Conservation (phyloP, 768 basidiomycete species). For the Termitomyces sp. region DNA sequence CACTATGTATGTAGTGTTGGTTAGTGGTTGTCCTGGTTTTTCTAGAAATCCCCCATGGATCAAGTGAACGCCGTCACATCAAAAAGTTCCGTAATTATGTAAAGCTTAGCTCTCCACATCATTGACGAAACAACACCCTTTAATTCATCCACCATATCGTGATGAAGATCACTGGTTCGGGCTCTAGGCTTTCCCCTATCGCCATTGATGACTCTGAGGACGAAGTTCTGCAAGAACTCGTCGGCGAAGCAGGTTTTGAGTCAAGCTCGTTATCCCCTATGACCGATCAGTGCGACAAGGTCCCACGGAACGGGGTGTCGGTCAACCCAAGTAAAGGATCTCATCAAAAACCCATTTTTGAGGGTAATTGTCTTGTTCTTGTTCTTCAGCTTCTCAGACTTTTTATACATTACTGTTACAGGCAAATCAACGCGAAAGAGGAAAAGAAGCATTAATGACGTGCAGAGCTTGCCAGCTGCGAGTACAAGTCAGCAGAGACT, state of each 20-base stretch:
- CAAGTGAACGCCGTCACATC: neutral
- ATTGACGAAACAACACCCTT: neutral
- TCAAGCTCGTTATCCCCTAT: neutral
- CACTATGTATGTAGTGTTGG: neutral
- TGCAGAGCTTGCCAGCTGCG: neutral
- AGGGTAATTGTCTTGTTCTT: conserved; percentile 2
- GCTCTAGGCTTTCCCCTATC: conserved; percentile 30
- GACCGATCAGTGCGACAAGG: conserved; percentile 4
- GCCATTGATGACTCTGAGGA: conserved; percentile 36
- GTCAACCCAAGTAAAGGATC: neutral
- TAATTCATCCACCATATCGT: neutral
- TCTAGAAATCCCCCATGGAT: neutral
- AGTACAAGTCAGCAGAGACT: conserved; percentile 7
- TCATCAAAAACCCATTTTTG: neutral
- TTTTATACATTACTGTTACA: neutral
- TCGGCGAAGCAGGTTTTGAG: conserved; percentile 14
- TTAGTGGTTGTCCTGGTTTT: neutral
- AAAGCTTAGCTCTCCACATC: neutral
- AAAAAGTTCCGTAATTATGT: neutral
- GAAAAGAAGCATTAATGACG: conserved; percentile 5
- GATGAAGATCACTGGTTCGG: conserved; percentile 21
- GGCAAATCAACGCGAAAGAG: conserved; percentile 9
- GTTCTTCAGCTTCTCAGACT: neutral
- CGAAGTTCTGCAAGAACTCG: conserved; percentile 27
- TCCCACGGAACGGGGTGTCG: neutral